Evolutionary conservation across 805 yeast species (phyloP), one percentile per base, ranked within the genome.

Genomic region (Huiozyma naganishii): DNA sequence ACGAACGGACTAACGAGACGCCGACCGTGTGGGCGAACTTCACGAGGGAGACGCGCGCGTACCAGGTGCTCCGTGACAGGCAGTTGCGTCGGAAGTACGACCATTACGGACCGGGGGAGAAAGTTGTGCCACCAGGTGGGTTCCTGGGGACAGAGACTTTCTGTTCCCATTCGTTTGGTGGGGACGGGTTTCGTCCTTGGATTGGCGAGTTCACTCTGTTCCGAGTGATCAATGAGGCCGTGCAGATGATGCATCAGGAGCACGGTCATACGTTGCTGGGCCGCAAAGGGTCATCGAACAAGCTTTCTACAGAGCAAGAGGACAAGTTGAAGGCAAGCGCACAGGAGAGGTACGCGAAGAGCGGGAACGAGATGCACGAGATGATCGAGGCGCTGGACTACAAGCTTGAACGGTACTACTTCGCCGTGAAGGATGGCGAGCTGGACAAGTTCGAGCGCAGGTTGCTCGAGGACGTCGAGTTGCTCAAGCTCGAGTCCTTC

Each of bases 401-500:
- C 1, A 69, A 71, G 47, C 59, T 81, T 29, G 71, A 67, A n/a
- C 63, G 64, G 29, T 69, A 68, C 47, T 57, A 64, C 9, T 65
- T 69, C 32, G 71, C 78, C 5, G 68, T 66, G 28, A 66, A 68
- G 40, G 70, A 71, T 32, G 58, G 73, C 29, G 73, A 77, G 5
- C 57, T 75, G 34, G 62, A 60, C 5, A 68, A 68, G 6, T 81
- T 74, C 55, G 64, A 60, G n/a, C 54, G 55, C 11, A 75, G 76
- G 48, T 65, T 83, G 27, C 61, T 64, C 29, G 64, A 66, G 39
- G 89, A 83, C 55, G 73, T 82, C 32, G 87, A 82, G 49, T 81
- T 82, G 47, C 68, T 90, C 59, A 89, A 89, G 61, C 76, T 85
- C 73, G 97, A 90, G 68, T 83, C 95, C 37, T 90, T 90, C 66